These are phyloP conservation scores for Komagataella populi DNA, from an alignment of 805 yeast species.

Conservation along the genomic window DNA sequence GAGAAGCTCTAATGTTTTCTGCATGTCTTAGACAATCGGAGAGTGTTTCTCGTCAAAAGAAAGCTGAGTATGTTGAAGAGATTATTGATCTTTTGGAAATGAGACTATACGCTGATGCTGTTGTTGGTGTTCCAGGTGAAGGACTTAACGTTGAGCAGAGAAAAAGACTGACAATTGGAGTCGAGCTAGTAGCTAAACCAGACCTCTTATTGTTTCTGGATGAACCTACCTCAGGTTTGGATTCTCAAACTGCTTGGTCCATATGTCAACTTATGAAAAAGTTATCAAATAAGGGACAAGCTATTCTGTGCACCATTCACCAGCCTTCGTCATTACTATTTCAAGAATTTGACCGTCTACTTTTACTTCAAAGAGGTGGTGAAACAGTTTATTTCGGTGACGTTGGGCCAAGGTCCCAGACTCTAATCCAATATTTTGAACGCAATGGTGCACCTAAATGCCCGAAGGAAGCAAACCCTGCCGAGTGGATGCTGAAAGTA, in stretches of 20 bases:
- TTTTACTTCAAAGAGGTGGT: constrained; percentile 65
- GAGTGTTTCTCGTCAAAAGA: constrained; percentile 41
- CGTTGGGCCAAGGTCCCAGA: constrained; percentile 48
- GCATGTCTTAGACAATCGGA: constrained; percentile 62
- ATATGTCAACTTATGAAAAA: constrained; percentile 54
- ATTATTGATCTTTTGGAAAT: constrained; percentile 55
- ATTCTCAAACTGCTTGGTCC: constrained; percentile 60
- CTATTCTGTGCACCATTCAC: constrained; percentile 65
- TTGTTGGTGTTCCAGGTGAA: constrained; percentile 64
- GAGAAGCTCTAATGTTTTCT: constrained; percentile 61
- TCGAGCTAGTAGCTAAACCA: constrained; percentile 60
- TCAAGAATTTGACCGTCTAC: constrained; percentile 53
- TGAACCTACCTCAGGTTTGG: constrained; percentile 67
- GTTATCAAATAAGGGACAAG: constrained; percentile 60
- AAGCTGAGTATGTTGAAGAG: constrained; percentile 54
- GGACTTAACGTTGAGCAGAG: constrained; percentile 61
- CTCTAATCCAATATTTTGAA: constrained; percentile 52
- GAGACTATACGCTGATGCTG: constrained; percentile 62
- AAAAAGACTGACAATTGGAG: constrained; percentile 57
- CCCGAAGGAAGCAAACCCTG: constrained; percentile 52
- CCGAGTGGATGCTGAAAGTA: constrained; percentile 74
- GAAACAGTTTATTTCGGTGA: constrained; percentile 75
- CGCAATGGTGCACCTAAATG: constrained; percentile 42
- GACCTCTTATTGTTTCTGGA: constrained; percentile 48
- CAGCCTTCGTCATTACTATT: constrained; percentile 65